Evolutionary conservation across 1,139 yeast species (phyloP).

Genomic region (Taiozyma sp.): DNA sequence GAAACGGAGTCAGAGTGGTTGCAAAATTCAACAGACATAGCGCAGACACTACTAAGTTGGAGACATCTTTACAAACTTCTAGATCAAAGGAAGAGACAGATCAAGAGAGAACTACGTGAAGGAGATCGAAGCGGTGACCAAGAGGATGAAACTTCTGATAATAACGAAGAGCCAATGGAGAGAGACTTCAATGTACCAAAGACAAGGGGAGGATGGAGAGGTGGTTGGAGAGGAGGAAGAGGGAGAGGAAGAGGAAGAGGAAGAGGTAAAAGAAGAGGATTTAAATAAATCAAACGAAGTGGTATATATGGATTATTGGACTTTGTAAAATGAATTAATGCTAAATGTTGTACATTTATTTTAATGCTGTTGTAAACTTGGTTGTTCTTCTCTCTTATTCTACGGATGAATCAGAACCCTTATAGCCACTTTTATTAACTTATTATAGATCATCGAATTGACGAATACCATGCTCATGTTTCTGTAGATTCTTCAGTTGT

Average conservation of each 20-base stretch:
- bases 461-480: conserved; percentile 63
- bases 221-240: neutral
- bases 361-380: too few relatives aligned
- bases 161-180: neutral
- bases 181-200: neutral
- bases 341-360: too few relatives aligned
- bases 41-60: neutral
- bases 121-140: neutral
- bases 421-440: neutral
- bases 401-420: neutral
- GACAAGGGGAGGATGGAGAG: neutral
- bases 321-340: neutral
- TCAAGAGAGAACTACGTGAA: neutral
- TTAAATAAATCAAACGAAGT: neutral
- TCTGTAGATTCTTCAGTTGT: conserved; percentile 44
- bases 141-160: neutral
- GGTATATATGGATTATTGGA: neutral
- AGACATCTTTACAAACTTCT: neutral
- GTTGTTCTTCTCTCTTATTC: neutral
- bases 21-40: neutral
- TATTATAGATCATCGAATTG: conserved; percentile 51
- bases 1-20: neutral
- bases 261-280: neutral
- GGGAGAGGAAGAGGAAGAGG: neutral
- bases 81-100: neutral